Evolutionary conservation across 1,139 yeast species (phyloP).

Genomic region (Oligophagozyma castellii): DNA sequence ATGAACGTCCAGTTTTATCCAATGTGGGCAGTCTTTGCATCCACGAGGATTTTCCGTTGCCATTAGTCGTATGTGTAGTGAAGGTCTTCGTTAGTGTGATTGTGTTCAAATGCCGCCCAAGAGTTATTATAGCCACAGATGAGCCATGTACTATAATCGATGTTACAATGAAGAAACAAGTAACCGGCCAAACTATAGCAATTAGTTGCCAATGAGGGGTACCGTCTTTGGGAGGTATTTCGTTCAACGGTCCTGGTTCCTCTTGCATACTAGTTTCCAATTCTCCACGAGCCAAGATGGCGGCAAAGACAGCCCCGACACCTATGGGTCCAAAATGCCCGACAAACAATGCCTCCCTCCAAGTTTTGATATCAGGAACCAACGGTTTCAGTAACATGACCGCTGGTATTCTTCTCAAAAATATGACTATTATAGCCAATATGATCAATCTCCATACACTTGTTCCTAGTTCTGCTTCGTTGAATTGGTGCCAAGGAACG

Average conservation of each 20-base stretch:
- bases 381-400: constrained; percentile 64
- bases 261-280: constrained; percentile 41
- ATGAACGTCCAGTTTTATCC: constrained; percentile 58
- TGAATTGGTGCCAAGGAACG: constrained; percentile 83
- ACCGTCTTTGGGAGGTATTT: constrained; percentile 38
- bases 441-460: constrained; percentile 76
- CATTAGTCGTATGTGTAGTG: constrained; percentile 54
- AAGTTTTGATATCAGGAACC: constrained; percentile 82
- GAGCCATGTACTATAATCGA: constrained; percentile 94
- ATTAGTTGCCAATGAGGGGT: constrained; percentile 57
- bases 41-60: constrained; percentile 57
- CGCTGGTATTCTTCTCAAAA: constrained; percentile 80
- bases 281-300: constrained; percentile 70
- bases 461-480: constrained; percentile 50
- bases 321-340: constrained; percentile 99
- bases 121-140: constrained; percentile 82
- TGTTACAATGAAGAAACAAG: constrained; percentile 69
- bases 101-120: constrained; percentile 80
- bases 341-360: constrained; percentile 93
- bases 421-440: constrained; percentile 69
- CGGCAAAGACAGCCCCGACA: constrained; percentile 90
- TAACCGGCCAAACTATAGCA: constrained; percentile 79
- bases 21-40: constrained; percentile 72
- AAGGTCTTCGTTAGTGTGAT: constrained; percentile 89
- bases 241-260: constrained; percentile 47